A percentile compares a stretch with the other conserved stretches of the same genome.
Conservation (phyloP, 257 asterid genomes). For the Linaria vulgaris region DNA sequence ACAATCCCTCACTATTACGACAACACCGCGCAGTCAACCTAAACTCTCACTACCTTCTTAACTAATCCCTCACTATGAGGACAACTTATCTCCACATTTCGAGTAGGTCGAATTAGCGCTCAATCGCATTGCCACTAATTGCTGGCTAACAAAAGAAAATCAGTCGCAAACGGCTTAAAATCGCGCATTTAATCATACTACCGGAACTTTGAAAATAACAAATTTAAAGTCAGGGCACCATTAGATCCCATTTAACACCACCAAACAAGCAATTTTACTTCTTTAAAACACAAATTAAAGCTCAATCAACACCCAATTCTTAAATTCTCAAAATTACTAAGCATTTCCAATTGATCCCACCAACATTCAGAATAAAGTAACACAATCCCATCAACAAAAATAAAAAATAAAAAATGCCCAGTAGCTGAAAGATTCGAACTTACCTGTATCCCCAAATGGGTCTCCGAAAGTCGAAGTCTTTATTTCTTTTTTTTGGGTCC, state of each 20-base stretch:
- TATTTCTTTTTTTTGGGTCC: too few species aligned
- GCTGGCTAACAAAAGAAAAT: neutral
- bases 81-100: neutral
- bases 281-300: conserved; percentile 16
- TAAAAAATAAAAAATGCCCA: conserved; percentile 4
- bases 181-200: conserved; percentile 21
- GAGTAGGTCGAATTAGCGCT: neutral
- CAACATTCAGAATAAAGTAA: conserved; percentile 24
- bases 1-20: neutral
- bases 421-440: conserved; percentile 32
- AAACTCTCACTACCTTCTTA: neutral
- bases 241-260: conserved; percentile 35
- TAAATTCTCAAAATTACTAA: conserved; percentile 15
- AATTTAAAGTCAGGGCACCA: neutral
- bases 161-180: neutral
- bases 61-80: neutral
- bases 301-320: conserved; percentile 22
- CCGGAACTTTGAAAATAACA: neutral
- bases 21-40: too few species aligned
- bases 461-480: conserved; percentile 27
- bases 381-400: conserved; percentile 17
- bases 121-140: conserved; percentile 8
- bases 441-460: conserved; percentile 33
- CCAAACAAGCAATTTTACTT: conserved; percentile 18
- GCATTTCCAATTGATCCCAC: conserved; percentile 32